Base-by-base conservation (phyloP, 139 green algal species). In the Chlorella sp. region DNA sequence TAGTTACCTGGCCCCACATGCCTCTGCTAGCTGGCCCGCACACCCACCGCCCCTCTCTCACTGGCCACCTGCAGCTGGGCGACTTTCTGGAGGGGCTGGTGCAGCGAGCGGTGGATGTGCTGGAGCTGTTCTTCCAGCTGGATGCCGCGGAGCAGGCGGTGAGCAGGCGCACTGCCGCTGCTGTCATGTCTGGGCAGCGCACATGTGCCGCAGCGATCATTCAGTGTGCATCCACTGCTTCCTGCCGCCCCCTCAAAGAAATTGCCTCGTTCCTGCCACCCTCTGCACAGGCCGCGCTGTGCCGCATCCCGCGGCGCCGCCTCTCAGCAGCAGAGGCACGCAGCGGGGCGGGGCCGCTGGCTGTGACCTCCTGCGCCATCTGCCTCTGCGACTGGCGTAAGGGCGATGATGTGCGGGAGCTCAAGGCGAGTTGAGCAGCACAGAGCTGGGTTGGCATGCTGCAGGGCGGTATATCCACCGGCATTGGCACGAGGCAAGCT, bases 11-110 rank as follows among this genome's bases (percentile, higher is more conserved):
- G 6, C 44, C 44, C 9, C 44, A 51, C 44, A 51, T 51, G 44
- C 44, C 44, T 51, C 44, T 51, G 44, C 6, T 9, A 51, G 9
- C 44, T 51, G 9, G 6, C 9, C 7, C 9, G 44, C 9, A n/a
- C n/a, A 11, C 44, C 44, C 44, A 4, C 21, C 21, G 51, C 51
- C 51, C 12, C 9, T 15, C 12, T 21, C 51, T 60, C 44, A 51
- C 44, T 51, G n/a, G 44, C 51, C 51, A 2, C 51, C 15, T 44
- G 65, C 65, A 72, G 78, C 84, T 88, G 56, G 84, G 84, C 30
- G 84, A 88, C 78, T 84, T 80, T 21, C 30, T 88, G 57, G 84
- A 88, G 63, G 74, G n/a, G 0, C n/a, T 88, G 69, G 38, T 88
- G 38, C 78, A 84, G 70, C 69, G 69, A 2, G 84, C 74, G 0